Conservation (phyloP, 768 basidiomycete genomes). For the Pleurotus djamor region DNA sequence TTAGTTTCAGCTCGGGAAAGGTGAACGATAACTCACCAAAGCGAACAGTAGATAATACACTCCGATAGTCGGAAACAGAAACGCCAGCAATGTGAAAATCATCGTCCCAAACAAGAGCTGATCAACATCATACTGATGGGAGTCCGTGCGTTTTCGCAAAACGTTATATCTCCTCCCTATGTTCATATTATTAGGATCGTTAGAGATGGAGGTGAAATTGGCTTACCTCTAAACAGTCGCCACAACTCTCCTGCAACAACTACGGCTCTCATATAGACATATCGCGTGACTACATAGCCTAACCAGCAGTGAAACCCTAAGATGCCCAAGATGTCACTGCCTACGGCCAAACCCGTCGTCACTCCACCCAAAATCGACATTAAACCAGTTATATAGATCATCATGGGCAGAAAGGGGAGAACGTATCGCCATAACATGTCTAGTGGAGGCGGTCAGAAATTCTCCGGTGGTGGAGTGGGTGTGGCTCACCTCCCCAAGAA, state of each 20-base stretch:
- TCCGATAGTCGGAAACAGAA: conserved; percentile 82
- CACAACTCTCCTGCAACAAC: conserved; percentile 66
- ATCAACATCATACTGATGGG: conserved; percentile 90
- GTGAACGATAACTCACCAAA: conserved; percentile 33
- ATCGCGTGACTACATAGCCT: conserved; percentile 62
- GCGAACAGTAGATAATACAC: conserved; percentile 88
- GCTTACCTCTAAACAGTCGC: conserved; percentile 85
- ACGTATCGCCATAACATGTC: conserved; percentile 19
- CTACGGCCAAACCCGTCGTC: conserved; percentile 65
- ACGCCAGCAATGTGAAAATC: conserved; percentile 77
- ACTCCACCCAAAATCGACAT: conserved; percentile 41
- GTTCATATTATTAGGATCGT: neutral
- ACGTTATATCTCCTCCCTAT: conserved; percentile 88
- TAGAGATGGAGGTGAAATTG: neutral
- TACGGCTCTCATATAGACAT: conserved; percentile 61
- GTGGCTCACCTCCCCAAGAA: conserved; percentile 68
- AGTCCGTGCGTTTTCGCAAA: conserved; percentile 83
- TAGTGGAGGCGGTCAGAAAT: conserved; percentile 1
- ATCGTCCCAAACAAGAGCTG: conserved; percentile 95
- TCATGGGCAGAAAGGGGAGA: conserved; percentile 22
- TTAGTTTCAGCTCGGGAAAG: neutral
- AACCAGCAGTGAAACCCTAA: conserved; percentile 71
- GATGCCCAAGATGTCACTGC: conserved; percentile 64
- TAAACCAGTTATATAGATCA: conserved; percentile 33
- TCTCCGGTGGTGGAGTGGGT: neutral